Percentiles rank a stretch among this genome's conserved stretches.
phyloP scores from a whole-genome alignment of 352 stramenopile species.

The Phytophthora pini region DNA sequence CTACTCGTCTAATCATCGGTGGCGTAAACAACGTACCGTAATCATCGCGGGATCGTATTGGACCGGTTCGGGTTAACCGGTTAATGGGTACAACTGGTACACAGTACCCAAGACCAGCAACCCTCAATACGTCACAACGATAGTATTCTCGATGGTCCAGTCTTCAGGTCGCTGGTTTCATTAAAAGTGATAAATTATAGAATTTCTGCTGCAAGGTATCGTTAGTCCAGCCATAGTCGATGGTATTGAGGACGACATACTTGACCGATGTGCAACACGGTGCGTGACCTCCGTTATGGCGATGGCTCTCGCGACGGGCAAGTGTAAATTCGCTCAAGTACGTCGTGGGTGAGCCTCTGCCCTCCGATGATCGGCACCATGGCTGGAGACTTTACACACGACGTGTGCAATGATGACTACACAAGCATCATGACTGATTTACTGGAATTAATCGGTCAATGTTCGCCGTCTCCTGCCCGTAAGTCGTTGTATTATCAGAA shows the following conservation, averaged over 20 bases:
- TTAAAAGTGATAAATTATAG: slow-evolving; percentile 20
- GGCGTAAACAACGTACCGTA: too few species aligned
- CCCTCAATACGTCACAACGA: slow-evolving; percentile 45
- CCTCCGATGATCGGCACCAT: slow-evolving; percentile 46
- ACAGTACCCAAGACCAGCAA: too few species aligned
- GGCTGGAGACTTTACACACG: slow-evolving; percentile 44
- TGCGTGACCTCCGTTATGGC: slow-evolving; percentile 10
- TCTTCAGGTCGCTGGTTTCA: background rate
- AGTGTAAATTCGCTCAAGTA: slow-evolving; percentile 20
- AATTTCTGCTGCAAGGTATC: slow-evolving; percentile 38
- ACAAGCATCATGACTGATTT: slow-evolving; percentile 28
- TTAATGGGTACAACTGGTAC: too few species aligned
- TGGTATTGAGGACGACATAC: slow-evolving; percentile 54
- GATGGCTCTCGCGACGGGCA: slow-evolving; percentile 22
- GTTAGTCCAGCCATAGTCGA: slow-evolving; percentile 54
- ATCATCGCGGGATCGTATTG: too few species aligned
- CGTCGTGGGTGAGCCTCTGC: slow-evolving; percentile 43
- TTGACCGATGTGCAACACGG: slow-evolving; percentile 33
- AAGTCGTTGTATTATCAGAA: slow-evolving; percentile 41
- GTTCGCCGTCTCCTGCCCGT: slow-evolving; percentile 28
- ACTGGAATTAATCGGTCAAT: slow-evolving; percentile 36
- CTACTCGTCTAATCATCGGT: too few species aligned
- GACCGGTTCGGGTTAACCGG: too few species aligned
- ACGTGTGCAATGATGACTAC: slow-evolving; percentile 40
- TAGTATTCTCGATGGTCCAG: slow-evolving; percentile 34